Conservation (phyloP, 306 rosid species). For the Lagenaria siceraria region DNA sequence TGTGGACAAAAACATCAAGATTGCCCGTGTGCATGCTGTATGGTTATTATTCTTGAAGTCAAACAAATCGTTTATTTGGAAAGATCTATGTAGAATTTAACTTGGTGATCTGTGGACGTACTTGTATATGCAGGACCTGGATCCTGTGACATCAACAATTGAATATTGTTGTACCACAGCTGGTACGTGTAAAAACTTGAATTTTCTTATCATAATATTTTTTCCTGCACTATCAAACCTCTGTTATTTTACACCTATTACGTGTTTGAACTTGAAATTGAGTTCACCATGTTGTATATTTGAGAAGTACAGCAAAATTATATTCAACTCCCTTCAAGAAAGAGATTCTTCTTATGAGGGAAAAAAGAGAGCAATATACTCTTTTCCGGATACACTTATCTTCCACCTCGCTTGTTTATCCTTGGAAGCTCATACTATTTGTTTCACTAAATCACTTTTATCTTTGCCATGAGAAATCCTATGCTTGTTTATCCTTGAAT, state of each 20-base stretch:
- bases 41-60: slow-evolving; percentile 13
- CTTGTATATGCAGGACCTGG: slow-evolving; percentile 43
- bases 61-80: background rate
- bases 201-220: background rate
- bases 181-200: slow-evolving; percentile 36
- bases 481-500: background rate
- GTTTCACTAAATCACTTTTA: background rate
- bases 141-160: slow-evolving; percentile 61
- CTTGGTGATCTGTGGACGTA: background rate
- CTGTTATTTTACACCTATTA: background rate
- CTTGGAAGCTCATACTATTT: background rate
- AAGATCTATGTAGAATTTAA: background rate
- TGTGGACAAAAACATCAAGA: slow-evolving; percentile 72
- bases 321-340: background rate
- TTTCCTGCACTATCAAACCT: background rate
- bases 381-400: background rate
- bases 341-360: background rate
- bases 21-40: slow-evolving; percentile 89
- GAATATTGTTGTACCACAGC: slow-evolving; percentile 84
- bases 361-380: background rate
- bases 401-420: background rate
- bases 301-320: background rate
- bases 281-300: background rate
- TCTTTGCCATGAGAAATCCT: background rate
- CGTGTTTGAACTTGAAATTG: background rate